Evolutionary conservation across 2,329 filamentous ascomycete genomes (phyloP).

Genomic region (Trichoderma endophyticum): DNA sequence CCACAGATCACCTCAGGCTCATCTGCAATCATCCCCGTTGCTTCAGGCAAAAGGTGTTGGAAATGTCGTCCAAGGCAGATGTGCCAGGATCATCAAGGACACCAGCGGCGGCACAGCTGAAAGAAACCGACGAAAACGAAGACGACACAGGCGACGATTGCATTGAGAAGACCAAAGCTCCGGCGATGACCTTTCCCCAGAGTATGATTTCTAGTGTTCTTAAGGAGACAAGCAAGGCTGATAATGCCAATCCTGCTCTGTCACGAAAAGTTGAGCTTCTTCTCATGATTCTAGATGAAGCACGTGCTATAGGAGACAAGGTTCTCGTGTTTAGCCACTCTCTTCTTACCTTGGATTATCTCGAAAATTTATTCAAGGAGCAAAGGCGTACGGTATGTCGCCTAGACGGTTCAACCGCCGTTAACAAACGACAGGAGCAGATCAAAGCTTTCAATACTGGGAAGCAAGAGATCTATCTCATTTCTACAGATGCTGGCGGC

Average conservation of each 20-base stretch:
- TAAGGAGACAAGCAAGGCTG: slow-evolving; percentile 37
- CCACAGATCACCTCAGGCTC: slow-evolving; percentile 40
- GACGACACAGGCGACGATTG: not conserved
- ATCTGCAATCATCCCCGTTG: slow-evolving; percentile 53
- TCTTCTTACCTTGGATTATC: slow-evolving; percentile 64
- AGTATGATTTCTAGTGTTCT: slow-evolving; percentile 30
- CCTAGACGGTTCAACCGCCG: slow-evolving; percentile 64
- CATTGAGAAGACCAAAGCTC: not conserved
- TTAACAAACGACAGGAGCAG: slow-evolving; percentile 56
- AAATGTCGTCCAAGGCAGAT: slow-evolving; percentile 12
- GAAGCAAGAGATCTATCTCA: slow-evolving; percentile 62
- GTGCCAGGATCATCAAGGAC: not conserved
- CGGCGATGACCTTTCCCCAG: slow-evolving; percentile 24
- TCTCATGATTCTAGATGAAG: slow-evolving; percentile 65
- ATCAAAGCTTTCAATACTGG: slow-evolving; percentile 67
- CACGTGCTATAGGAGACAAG: slow-evolving; percentile 63
- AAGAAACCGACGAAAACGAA: not conserved
- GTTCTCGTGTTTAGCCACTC: slow-evolving; percentile 78
- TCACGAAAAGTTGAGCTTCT: slow-evolving; percentile 70
- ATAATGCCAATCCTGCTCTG: slow-evolving; percentile 45
- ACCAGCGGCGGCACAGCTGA: not conserved
- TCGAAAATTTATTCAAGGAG: slow-evolving; percentile 54
- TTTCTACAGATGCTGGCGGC: slow-evolving; percentile 80
- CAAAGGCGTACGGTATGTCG: slow-evolving; percentile 50
- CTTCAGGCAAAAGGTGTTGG: slow-evolving; percentile 38